These are phyloP conservation scores for Sporopachydermia quercuum DNA, from an alignment of 805 yeast species.

Conservation along the genomic window DNA sequence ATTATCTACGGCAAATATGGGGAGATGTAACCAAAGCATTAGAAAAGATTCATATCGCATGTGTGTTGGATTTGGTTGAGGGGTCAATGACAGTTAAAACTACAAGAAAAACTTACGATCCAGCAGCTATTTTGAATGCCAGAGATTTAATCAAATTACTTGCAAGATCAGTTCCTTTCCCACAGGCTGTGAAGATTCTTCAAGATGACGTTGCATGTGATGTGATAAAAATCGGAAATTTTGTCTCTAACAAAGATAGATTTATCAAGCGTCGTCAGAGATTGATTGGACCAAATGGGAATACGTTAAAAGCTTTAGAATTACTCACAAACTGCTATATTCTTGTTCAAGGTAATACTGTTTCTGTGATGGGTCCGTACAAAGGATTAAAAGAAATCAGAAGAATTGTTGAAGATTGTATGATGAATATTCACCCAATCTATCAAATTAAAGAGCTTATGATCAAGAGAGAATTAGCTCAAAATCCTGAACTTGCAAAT, in stretches of 20 bases:
- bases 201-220: slow-evolving; percentile 93
- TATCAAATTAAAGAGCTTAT: slow-evolving; percentile 93
- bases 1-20: slow-evolving; percentile 80
- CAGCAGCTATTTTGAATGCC: slow-evolving; percentile 85
- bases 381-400: slow-evolving; percentile 85
- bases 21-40: slow-evolving; percentile 77
- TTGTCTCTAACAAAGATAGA: slow-evolving; percentile 81
- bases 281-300: slow-evolving; percentile 92
- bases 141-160: slow-evolving; percentile 85
- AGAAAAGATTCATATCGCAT: slow-evolving; percentile 60
- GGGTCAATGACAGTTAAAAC: slow-evolving; percentile 97
- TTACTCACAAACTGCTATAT: slow-evolving; percentile 90
- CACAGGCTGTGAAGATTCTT: slow-evolving; percentile 84
- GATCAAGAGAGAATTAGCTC: slow-evolving; percentile 91
- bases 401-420: slow-evolving; percentile 93
- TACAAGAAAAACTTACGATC: slow-evolving; percentile 89
- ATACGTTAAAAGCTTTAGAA: slow-evolving; percentile 90
- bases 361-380: slow-evolving; percentile 91
- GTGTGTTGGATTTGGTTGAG: slow-evolving; percentile 80
- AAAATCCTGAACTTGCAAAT: slow-evolving; percentile 86
- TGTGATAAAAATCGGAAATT: slow-evolving; percentile 84
- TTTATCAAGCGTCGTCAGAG: slow-evolving; percentile 93
- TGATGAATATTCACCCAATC: slow-evolving; percentile 94
- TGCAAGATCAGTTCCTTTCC: slow-evolving; percentile 93
- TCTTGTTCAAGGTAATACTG: slow-evolving; percentile 94